Percentiles rank a stretch among this genome's conserved stretches.
phyloP scores from a whole-genome alignment of 164 flowering plant species.

The Amborella trichopoda region DNA sequence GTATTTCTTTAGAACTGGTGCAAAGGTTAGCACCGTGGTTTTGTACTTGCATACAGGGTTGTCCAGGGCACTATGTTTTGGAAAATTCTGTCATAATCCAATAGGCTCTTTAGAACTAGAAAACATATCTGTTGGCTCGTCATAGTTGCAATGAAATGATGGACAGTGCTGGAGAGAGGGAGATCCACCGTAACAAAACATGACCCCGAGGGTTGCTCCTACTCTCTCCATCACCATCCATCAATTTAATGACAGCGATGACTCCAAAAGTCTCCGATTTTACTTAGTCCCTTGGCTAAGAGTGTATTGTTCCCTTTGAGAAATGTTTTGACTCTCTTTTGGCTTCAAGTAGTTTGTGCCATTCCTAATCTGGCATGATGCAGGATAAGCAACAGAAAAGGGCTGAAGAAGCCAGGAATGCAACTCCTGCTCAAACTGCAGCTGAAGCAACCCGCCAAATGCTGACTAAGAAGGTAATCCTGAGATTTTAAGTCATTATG shows the following conservation, averaged over 20 bases:
- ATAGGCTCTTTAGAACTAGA: no score
- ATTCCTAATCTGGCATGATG: neutral
- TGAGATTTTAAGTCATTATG: neutral
- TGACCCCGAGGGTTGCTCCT: no score
- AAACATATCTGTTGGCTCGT: no score
- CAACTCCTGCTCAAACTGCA: conserved; percentile 56
- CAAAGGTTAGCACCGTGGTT: no score
- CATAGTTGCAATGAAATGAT: no score
- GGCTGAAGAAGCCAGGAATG: conserved; percentile 48
- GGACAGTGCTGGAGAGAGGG: no score
- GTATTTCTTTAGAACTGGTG: no score
- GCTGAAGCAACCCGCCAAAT: conserved; percentile 62
- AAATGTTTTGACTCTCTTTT: neutral
- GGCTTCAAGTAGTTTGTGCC: neutral
- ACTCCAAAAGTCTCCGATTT: neutral
- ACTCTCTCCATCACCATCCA: neutral
- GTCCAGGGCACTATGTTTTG: no score
- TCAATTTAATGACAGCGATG: neutral
- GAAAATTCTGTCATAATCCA: no score
- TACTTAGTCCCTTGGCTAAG: neutral
- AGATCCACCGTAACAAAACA: no score
- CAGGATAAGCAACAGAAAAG: conserved; percentile 57
- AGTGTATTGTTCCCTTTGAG: neutral
- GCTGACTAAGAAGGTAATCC: conserved; percentile 49
- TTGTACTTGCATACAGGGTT: no score